phyloP scores from a whole-genome alignment of 78 protist species.

The Mantamonas sphyraenae region DNA sequence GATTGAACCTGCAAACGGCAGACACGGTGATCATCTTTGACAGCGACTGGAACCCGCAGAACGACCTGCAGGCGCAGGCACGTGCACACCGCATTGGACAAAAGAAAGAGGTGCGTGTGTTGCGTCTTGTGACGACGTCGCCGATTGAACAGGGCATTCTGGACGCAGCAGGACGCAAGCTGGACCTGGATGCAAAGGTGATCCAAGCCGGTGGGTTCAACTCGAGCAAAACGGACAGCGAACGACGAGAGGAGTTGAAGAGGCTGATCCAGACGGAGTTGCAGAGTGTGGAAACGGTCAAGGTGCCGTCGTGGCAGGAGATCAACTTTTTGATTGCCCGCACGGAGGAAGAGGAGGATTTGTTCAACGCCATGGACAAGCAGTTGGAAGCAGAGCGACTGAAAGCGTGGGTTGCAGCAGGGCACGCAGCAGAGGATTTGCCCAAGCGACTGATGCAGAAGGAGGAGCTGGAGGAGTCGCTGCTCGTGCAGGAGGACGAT shows the following conservation, averaged over 20 bases:
- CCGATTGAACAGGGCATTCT: conserved; percentile 80
- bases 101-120: conserved; percentile 74
- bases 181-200: conserved; percentile 75
- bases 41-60: conserved; percentile 88
- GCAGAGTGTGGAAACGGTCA: not conserved
- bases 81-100: conserved; percentile 98
- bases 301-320: not conserved
- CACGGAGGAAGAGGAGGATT: not conserved
- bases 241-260: conserved; percentile 40
- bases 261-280: conserved; percentile 28
- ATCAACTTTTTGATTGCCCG: conserved; percentile 26
- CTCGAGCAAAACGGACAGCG: conserved; percentile 40
- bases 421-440: not conserved
- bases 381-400: not conserved
- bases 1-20: conserved; percentile 90
- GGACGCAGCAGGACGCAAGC: conserved; percentile 73
- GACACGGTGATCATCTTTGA: conserved; percentile 91
- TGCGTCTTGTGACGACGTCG: conserved; percentile 68
- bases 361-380: not conserved
- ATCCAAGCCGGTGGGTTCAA: conserved; percentile 81
- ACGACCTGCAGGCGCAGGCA: conserved; percentile 74
- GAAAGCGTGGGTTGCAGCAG: not conserved
- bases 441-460: not conserved
- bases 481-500: not conserved
- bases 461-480: not conserved